Evolutionary conservation across 495 filamentous ascomycete genomes (phyloP).

Genomic region (Aspergillus homomorphus): DNA sequence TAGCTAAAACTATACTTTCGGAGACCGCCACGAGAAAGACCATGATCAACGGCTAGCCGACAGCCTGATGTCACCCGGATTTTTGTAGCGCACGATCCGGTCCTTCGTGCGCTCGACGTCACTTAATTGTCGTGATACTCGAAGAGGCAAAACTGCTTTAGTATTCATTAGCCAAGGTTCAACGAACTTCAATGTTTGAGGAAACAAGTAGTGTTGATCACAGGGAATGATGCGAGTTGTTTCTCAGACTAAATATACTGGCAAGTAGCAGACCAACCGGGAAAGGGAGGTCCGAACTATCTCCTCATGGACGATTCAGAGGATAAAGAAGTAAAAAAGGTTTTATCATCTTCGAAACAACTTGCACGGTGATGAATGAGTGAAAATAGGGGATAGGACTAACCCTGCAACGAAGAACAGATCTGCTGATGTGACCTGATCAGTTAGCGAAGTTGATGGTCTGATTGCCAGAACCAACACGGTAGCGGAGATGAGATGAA

Average conservation of each 20-base stretch:
- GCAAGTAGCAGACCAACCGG: slow-evolving; percentile 89
- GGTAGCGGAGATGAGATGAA: not conserved
- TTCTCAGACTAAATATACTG: slow-evolving; percentile 94
- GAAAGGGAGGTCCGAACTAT: slow-evolving; percentile 64
- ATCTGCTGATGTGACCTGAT: slow-evolving; percentile 21
- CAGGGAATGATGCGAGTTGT: slow-evolving; percentile 6
- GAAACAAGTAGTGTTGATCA: not conserved
- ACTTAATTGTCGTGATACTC: too few species aligned
- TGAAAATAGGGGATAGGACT: slow-evolving; percentile 21
- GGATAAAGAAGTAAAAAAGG: slow-evolving; percentile 84
- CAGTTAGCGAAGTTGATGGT: slow-evolving; percentile 14
- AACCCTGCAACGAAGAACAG: slow-evolving; percentile 18
- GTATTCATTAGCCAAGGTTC: slow-evolving; percentile 11
- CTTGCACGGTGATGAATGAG: slow-evolving; percentile 12
- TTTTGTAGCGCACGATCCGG: not conserved
- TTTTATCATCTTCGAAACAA: slow-evolving; percentile 77
- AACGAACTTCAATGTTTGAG: not conserved
- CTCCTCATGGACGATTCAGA: slow-evolving; percentile 95
- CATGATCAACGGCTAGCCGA: not conserved
- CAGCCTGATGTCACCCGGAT: not conserved
- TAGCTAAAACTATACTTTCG: not conserved
- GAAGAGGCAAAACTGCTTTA: not conserved
- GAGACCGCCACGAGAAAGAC: not conserved
- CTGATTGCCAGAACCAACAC: slow-evolving; percentile 4
- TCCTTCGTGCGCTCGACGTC: not conserved